phyloP scores from a whole-genome alignment of 2,329 filamentous ascomycete species.

The Teratosphaeria gauchensis region DNA sequence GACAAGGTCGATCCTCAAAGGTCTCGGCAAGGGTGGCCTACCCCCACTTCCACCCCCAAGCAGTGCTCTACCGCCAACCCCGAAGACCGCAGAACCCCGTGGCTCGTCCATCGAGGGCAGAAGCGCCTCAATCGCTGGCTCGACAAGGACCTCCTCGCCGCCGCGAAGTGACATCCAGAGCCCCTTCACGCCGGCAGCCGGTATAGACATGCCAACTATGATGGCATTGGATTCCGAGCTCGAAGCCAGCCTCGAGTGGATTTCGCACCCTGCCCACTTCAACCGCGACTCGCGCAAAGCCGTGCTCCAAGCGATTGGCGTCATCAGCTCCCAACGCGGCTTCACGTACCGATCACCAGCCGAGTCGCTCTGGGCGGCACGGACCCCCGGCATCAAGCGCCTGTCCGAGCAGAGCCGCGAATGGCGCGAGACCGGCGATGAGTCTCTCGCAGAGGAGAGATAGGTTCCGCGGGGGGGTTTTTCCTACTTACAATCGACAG shows the following conservation, averaged over 20 bases:
- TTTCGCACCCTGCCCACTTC: conserved; percentile 92
- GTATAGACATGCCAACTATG: conserved; percentile 78
- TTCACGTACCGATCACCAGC: conserved; percentile 88
- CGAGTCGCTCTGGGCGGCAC: conserved; percentile 78
- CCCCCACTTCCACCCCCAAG: conserved; percentile 64
- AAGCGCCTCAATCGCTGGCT: not conserved
- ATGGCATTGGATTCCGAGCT: conserved; percentile 82
- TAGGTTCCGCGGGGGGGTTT: not conserved
- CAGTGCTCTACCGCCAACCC: conserved; percentile 29
- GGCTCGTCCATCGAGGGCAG: conserved; percentile 11
- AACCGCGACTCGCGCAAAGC: conserved; percentile 89
- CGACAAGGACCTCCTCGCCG: conserved; percentile 21
- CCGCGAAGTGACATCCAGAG: conserved; percentile 26
- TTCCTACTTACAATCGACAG: not conserved
- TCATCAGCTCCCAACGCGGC: conserved; percentile 87
- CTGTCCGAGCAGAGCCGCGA: conserved; percentile 77
- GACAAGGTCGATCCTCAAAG: conserved; percentile 90
- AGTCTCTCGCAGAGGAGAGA: conserved; percentile 7
- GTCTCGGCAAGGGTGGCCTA: conserved; percentile 85
- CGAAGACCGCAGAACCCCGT: conserved; percentile 10
- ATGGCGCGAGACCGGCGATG: conserved; percentile 69
- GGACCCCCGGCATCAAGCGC: conserved; percentile 70
- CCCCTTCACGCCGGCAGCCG: conserved; percentile 51
- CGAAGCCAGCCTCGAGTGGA: conserved; percentile 89
- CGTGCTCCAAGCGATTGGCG: conserved; percentile 89